These are phyloP conservation scores for Kwoniella sp. DNA, from an alignment of 768 basidiomycete genomes.

Conservation along the genomic window DNA sequence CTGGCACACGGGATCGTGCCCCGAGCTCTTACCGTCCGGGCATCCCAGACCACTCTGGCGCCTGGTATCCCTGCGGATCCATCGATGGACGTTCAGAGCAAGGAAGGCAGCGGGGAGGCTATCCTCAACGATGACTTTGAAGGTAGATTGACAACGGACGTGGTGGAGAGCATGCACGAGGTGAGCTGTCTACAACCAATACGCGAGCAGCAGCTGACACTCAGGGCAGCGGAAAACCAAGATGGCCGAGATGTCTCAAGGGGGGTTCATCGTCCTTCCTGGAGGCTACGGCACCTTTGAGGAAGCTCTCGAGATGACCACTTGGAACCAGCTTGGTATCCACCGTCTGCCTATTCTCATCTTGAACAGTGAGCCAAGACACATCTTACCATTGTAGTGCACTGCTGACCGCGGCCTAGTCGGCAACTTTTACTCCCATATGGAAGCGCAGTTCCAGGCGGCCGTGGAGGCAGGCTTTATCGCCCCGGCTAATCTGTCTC, in stretches of 20 bases:
- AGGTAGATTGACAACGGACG: constrained; percentile 33
- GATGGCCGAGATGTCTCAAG: constrained; percentile 71
- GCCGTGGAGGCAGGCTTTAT: constrained; percentile 74
- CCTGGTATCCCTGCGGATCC: neutral
- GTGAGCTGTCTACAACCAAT: constrained; percentile 20
- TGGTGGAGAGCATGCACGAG: constrained; percentile 49
- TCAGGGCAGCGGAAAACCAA: constrained; percentile 68
- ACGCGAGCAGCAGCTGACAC: neutral
- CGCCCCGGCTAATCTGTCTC: constrained; percentile 57
- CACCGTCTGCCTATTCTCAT: constrained; percentile 68
- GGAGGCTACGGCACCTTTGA: constrained; percentile 95
- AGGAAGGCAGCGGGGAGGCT: constrained; percentile 43
- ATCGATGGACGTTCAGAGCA: constrained; percentile 59
- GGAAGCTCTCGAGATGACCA: constrained; percentile 90
- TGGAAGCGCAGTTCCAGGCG: constrained; percentile 68
- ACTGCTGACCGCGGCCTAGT: constrained; percentile 50
- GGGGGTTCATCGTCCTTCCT: constrained; percentile 81
- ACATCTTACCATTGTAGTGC: neutral
- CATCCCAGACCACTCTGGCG: constrained; percentile 28
- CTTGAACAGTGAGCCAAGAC: constrained; percentile 57
- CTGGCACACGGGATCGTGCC: constrained; percentile 74
- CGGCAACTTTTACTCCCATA: constrained; percentile 71
- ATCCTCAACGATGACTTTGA: constrained; percentile 25
- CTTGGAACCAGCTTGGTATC: constrained; percentile 71
- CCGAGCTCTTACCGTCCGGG: constrained; percentile 58